Evolutionary conservation across 306 rosid species (phyloP), one percentile per base, ranked within the genome.

Genomic region (Benincasa hispida): DNA sequence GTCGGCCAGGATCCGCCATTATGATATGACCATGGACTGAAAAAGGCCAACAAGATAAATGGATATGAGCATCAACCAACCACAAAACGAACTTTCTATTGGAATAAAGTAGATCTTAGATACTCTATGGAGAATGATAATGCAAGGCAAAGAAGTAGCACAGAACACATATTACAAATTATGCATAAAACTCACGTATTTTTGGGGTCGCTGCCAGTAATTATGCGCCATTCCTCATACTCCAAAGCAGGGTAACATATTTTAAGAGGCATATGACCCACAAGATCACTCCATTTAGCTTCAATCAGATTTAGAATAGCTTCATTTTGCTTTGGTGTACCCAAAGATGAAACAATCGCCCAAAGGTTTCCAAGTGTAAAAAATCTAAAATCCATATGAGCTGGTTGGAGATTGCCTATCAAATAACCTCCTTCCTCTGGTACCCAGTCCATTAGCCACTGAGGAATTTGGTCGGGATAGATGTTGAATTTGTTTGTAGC

Each of bases 1-100:
- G 99, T 92, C 3, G 99, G 99, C 99, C 99, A 94, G 75, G 99
- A 94, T 76, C 99, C 99, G 30, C 96, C 98, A 63, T 94, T 94
- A 78, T 94, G 99, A 85, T 94, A 94, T 61, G 99, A 94, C 99
- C 97, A 94, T 35, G 99, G 90, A 59, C 99, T 94, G 95, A 77
- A 76, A 39, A 74, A 78, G 80, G 66, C 78, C 42, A 72, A 69
- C 61, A 61, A 78, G 37, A 74, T 12, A 56, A 22, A 42, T 45
- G 68, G 56, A 54, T 24, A 76, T 88, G 59, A 79, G 83, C 57
- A 59, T 55, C 69, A 21, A 57, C 39, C 45, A 32, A 74, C 13
- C 32, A 22, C 10, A 12, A 0, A n/a, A n/a, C 5, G 17, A 21
- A 67, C 74, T 67, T 39, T 39, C 21, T 10, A 41, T 41, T 15